Evolutionary conservation across 1,139 yeast genomes (phyloP), one percentile per base, ranked within the genome.

Genomic region (Eremothecium cymbalariae): DNA sequence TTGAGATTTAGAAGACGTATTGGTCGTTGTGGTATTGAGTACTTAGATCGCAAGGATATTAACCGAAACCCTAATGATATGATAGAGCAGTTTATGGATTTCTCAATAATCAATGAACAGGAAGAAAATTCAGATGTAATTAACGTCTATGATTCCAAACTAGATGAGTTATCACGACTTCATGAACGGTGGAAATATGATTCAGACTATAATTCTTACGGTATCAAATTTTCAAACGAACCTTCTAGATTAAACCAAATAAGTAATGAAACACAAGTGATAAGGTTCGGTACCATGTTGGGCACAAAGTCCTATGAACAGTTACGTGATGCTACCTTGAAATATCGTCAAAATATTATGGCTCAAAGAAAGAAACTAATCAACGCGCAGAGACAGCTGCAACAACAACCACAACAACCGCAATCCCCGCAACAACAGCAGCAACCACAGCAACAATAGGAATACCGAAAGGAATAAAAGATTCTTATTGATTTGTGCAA

Each of bases 271-370:
- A 86, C 96, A 0, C 96, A 86, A 59, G 77, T 83, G 0, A 83
- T 88, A 23, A 67, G 96, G 42, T 86, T 88, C 59, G 95, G 96
- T 5, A 77, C 94, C 4, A 85, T 86, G 95, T 62, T 88, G 28
- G 66, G 86, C 31, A 77, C 93, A 4, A 88, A 88, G 57, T 79
- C 95, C 0, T 83, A 82, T 53, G 96, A 81, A 60, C 78, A 59
- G 57, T 70, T 62, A 54, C 65, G 60, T 55, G 72, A 62, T 44
- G 66, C 57, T 16, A 68, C 59, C 48, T 51, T 55, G 53, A 54
- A 68, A 34, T 77, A 76, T 45, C 71, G 75, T 38, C 73, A 69
- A 39, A 71, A 71, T 33, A 63, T 63, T 23, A 67, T 67, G 44
- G 64, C 63, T 34, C 66, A 65, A 36, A 62, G 60, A 47, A 54